Evolutionary conservation across 2,329 filamentous ascomycete genomes (phyloP).

Genomic region (Penicillium verrucosum): DNA sequence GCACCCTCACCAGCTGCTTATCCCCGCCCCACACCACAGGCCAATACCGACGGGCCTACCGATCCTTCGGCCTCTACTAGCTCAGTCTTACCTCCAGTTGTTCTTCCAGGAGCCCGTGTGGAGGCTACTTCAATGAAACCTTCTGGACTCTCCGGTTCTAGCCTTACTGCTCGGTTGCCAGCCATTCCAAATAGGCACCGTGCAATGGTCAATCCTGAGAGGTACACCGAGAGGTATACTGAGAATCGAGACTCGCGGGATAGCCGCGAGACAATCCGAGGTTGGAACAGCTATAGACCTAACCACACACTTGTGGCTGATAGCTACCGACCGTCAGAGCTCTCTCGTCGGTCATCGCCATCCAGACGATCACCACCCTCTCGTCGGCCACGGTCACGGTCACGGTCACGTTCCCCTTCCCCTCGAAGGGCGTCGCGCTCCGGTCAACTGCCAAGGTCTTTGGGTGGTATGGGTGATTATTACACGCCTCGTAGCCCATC

Average conservation of each 20-base stretch:
- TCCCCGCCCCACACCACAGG: background rate
- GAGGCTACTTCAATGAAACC: background rate
- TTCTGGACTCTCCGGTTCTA: background rate
- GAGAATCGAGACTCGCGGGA: background rate
- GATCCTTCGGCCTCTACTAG: background rate
- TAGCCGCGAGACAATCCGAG: background rate
- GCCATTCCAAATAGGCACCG: background rate
- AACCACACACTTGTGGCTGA: background rate
- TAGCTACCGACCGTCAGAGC: slow-evolving; percentile 1
- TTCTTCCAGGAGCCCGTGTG: background rate
- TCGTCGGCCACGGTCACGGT: background rate
- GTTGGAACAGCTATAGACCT: background rate
- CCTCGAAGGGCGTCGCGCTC: background rate
- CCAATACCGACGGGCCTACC: background rate
- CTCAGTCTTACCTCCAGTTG: background rate
- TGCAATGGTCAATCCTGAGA: background rate
- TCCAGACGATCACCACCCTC: background rate
- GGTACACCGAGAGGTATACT: background rate
- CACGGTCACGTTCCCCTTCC: background rate
- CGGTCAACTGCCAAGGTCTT: background rate
- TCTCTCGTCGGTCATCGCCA: background rate
- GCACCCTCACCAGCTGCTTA: background rate
- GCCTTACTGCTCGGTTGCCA: too few species aligned
- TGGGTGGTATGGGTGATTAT: background rate
- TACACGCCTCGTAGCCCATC: background rate